Percentiles rank a stretch among this genome's conserved stretches.
Conservation (phyloP, 495 filamentous ascomycete genomes). For the Neurospora sp. region DNA sequence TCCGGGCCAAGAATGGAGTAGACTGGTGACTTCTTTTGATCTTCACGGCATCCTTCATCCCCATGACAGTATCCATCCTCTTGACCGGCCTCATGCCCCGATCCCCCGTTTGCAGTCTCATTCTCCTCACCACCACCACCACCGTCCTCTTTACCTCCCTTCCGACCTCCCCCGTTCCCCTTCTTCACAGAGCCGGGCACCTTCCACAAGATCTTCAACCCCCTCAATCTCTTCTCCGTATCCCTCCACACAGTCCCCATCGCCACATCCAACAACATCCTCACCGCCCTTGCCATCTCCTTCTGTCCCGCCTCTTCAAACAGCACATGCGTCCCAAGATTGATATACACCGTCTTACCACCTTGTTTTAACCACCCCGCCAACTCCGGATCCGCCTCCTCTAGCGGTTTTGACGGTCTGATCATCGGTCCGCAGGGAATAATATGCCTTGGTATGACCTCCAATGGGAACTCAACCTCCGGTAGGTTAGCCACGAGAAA, state of each 20-base stretch:
- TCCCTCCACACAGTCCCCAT: conserved; percentile 3
- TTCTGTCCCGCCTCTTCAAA: conserved; percentile 6
- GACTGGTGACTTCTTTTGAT: not conserved
- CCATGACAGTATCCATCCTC: not conserved
- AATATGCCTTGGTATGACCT: conserved; percentile 32
- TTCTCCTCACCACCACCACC: conserved; percentile 3
- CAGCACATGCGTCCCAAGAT: conserved; percentile 26
- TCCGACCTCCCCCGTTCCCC: not conserved
- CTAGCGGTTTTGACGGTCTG: conserved; percentile 23
- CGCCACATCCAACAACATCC: conserved; percentile 17
- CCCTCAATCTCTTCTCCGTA: not conserved
- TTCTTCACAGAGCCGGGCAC: conserved; percentile 7
- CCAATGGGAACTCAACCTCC: conserved; percentile 22
- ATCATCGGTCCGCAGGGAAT: conserved; percentile 43
- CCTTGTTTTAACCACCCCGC: conserved; percentile 21
- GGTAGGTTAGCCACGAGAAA: conserved; percentile 19
- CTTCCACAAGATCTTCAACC: conserved; percentile 38
- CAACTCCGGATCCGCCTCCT: conserved; percentile 22
- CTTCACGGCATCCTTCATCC: not conserved
- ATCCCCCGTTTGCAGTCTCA: not conserved
- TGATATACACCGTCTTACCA: conserved; percentile 30
- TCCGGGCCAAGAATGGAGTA: conserved; percentile 9
- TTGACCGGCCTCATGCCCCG: not conserved
- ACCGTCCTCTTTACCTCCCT: not conserved
- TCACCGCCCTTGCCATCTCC: conserved; percentile 29